A percentile compares a stretch with the other conserved stretches of the same genome.
These are phyloP conservation scores for Teratosphaeriaceae sp. DNA, from an alignment of 2,329 filamentous ascomycete species.

Conservation along the genomic window DNA sequence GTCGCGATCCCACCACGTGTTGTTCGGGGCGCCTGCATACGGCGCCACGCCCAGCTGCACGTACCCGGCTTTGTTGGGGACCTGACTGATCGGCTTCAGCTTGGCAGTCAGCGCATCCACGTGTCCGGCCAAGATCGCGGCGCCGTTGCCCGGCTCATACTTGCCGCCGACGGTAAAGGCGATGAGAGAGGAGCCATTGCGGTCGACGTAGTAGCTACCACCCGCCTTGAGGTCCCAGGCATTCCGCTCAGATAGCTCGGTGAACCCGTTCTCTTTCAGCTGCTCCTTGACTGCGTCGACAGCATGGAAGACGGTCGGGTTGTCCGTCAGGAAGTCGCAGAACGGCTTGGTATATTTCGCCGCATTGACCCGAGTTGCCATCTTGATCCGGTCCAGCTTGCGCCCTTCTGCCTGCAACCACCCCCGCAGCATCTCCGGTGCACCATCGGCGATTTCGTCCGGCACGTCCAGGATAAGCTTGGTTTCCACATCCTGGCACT, in stretches of 20 bases:
- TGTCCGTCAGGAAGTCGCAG: slow-evolving; percentile 76
- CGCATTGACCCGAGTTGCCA: slow-evolving; percentile 23
- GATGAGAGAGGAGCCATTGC: slow-evolving; percentile 80
- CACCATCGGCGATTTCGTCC: no score
- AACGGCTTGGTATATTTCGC: slow-evolving; percentile 36
- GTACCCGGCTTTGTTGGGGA: slow-evolving; percentile 79
- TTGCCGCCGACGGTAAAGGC: slow-evolving; percentile 76
- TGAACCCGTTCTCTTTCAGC: slow-evolving; percentile 66
- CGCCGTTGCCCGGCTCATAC: slow-evolving; percentile 78
- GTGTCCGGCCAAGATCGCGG: slow-evolving; percentile 84
- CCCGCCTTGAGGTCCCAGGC: slow-evolving; percentile 74
- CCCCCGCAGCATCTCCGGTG: no score
- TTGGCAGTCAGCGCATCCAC: slow-evolving; percentile 87
- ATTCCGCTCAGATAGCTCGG: slow-evolving; percentile 71
- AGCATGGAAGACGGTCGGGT: slow-evolving; percentile 90
- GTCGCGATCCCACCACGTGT: slow-evolving; percentile 97
- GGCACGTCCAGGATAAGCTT: no score
- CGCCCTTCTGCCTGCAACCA: no score
- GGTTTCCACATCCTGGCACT: no score
- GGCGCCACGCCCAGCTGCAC: slow-evolving; percentile 85
- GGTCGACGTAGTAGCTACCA: slow-evolving; percentile 81
- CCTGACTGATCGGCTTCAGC: slow-evolving; percentile 82
- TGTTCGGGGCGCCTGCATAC: slow-evolving; percentile 80
- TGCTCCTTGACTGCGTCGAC: slow-evolving; percentile 72
- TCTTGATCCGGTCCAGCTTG: no score